These are phyloP conservation scores for Lasiodiplodia gonubiensis DNA, from an alignment of 2,329 filamentous ascomycete species.

Conservation along the genomic window DNA sequence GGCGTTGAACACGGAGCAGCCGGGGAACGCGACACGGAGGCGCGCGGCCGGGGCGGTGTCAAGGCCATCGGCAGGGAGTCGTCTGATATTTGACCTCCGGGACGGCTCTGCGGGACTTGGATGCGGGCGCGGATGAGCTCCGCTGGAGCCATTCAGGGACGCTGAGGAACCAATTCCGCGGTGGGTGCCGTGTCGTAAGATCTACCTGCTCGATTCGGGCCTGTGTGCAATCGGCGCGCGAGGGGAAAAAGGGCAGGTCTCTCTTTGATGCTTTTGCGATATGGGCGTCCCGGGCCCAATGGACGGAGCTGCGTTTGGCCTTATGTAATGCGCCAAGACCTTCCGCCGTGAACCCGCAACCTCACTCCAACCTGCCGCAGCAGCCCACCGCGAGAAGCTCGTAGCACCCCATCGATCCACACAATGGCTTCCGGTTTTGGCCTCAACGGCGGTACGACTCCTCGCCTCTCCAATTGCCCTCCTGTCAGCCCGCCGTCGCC, in stretches of 20 bases:
- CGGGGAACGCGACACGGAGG: slow-evolving; percentile 14
- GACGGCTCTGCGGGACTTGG: neutral
- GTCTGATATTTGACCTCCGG: slow-evolving; percentile 22
- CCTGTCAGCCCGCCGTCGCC: neutral
- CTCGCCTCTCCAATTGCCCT: neutral
- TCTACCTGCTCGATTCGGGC: slow-evolving; percentile 9
- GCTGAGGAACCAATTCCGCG: slow-evolving; percentile 13
- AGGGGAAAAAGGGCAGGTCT: neutral
- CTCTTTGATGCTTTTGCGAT: slow-evolving; percentile 1
- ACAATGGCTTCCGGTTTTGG: slow-evolving; percentile 83
- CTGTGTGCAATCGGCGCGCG: neutral
- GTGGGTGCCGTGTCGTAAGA: slow-evolving; percentile 23
- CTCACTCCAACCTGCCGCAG: slow-evolving; percentile 18
- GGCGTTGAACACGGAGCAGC: slow-evolving; percentile 12
- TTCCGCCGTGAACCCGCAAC: slow-evolving; percentile 12
- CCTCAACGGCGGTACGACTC: slow-evolving; percentile 73
- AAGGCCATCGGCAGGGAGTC: slow-evolving; percentile 14
- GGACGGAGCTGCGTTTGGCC: neutral
- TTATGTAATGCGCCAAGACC: slow-evolving; percentile 28
- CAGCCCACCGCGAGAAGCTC: slow-evolving; percentile 22
- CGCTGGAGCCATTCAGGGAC: neutral
- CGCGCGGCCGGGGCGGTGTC: slow-evolving; percentile 1
- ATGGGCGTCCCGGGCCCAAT: slow-evolving; percentile 9
- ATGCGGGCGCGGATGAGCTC: neutral
- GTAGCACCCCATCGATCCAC: slow-evolving; percentile 3